Evolutionary conservation across 768 basidiomycete species (phyloP).

Genomic region (Russula foetens): DNA sequence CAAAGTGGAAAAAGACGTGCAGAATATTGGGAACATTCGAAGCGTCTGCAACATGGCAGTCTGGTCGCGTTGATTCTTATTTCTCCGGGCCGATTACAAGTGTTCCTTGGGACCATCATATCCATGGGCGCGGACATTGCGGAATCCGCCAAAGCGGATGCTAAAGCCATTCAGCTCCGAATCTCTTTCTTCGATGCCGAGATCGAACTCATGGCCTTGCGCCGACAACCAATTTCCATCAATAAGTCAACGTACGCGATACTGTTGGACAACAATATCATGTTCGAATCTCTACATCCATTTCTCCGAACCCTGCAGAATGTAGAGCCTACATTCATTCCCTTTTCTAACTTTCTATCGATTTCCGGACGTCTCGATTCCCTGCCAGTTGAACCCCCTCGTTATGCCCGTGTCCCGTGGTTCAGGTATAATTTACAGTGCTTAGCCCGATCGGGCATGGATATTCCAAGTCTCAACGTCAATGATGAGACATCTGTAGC

Average conservation of each 20-base stretch:
- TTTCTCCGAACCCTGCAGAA: conserved; percentile 17
- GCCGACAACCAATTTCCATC: conserved; percentile 27
- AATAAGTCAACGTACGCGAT: conserved; percentile 12
- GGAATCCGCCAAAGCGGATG: conserved; percentile 32
- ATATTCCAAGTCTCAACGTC: conserved; percentile 31
- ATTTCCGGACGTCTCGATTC: neutral
- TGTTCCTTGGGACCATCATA: conserved; percentile 48
- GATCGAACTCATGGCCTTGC: conserved; percentile 41
- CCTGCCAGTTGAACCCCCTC: neutral
- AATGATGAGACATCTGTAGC: conserved; percentile 37
- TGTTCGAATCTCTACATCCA: conserved; percentile 13
- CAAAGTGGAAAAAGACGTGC: conserved; percentile 31
- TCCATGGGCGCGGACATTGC: conserved; percentile 38
- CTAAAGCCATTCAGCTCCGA: conserved; percentile 35
- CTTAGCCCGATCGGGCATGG: conserved; percentile 32
- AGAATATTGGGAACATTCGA: conserved; percentile 56
- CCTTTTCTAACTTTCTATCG: conserved; percentile 9
- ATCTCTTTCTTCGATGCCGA: conserved; percentile 58
- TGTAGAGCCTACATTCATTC: conserved; percentile 14
- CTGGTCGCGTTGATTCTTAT: conserved; percentile 50
- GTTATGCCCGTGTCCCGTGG: conserved; percentile 29
- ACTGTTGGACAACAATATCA: conserved; percentile 17
- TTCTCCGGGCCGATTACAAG: conserved; percentile 23
- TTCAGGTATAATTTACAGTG: conserved; percentile 51
- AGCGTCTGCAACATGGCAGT: conserved; percentile 51